Base-by-base conservation (phyloP, 495 filamentous ascomycete genomes). In the Halenospora varia region DNA sequence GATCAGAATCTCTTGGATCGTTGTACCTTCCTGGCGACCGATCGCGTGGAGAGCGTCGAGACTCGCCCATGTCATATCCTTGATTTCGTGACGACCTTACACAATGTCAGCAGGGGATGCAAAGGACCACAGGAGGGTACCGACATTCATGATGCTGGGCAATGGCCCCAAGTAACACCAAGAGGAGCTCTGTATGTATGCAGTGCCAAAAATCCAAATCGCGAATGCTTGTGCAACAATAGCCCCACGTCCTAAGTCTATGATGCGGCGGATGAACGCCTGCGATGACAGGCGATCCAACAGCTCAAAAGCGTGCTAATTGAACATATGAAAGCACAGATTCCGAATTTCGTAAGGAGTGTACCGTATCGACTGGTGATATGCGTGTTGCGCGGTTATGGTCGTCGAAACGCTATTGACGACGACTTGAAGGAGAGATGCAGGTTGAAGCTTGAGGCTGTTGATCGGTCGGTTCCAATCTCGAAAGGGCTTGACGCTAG, bases 21-120 rank as follows among this genome's bases (percentile, higher is more conserved):
- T 73, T 66, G 49, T 77, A 82, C 54, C 73, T 65, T 53, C 68
- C 67, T 15, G 83, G 83, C 0, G 84, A 86, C 45, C 82, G 72
- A 53, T 86, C 83, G 59, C 83, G 71, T 45, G 79, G 73, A 35
- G 75, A 76, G 47, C 80, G 77, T 44, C 73, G 72, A 52, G 69
- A 67, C 19, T 76, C 74, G 55, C 65, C 60, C 53, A 65, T 54
- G 51, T 69, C 67, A 53, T 63, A 62, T 50, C 66, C 56, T 26
- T 62, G 56, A 48, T 66, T 65, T 52, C 67, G 62, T 47, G 69
- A 66, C 53, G 60, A 59, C 60, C 60, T 62, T 22, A 17, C 39
- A 9, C 23, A n/a, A 51, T 50, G 46, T 62, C 48, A 62, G 60
- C 23, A 17, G 6, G 10, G 48, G 29, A 29, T 40, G 29, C 2